phyloP scores from a whole-genome alignment of 306 rosid species.

The Begonia fuchsioides region DNA sequence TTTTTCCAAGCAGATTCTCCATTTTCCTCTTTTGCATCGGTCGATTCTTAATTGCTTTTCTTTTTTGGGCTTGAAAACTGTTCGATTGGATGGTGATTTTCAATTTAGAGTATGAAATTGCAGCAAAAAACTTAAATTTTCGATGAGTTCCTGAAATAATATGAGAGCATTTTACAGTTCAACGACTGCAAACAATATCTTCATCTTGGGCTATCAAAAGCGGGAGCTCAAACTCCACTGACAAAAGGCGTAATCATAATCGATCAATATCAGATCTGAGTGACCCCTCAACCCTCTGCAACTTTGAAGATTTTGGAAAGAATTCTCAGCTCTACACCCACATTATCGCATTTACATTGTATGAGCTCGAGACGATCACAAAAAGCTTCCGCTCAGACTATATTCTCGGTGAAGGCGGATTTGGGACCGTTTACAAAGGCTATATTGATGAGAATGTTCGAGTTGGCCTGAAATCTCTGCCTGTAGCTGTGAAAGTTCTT shows the following conservation, averaged over 20 bases:
- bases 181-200: slow-evolving; percentile 46
- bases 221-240: slow-evolving; percentile 9
- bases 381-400: slow-evolving; percentile 93
- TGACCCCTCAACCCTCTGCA: slow-evolving; percentile 79
- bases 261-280: slow-evolving; percentile 87
- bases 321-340: slow-evolving; percentile 80
- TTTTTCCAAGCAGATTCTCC: too few species aligned
- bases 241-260: slow-evolving; percentile 30
- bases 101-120: too few species aligned
- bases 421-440: slow-evolving; percentile 94
- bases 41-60: too few species aligned
- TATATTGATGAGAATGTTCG: slow-evolving; percentile 94
- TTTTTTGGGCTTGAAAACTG: too few species aligned
- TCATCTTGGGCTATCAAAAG: slow-evolving; percentile 19
- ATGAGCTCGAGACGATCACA: slow-evolving; percentile 87
- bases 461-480: slow-evolving; percentile 90
- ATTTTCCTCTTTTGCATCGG: too few species aligned
- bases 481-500: slow-evolving; percentile 92
- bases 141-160: too few species aligned
- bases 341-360: slow-evolving; percentile 81
- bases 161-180: slow-evolving; percentile 36
- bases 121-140: too few species aligned
- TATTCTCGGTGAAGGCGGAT: slow-evolving; percentile 94
- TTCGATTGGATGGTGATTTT: too few species aligned
- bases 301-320: slow-evolving; percentile 49